These are phyloP conservation scores for Excoecaria agallocha DNA, from an alignment of 345 rosid genomes.

Conservation along the genomic window DNA sequence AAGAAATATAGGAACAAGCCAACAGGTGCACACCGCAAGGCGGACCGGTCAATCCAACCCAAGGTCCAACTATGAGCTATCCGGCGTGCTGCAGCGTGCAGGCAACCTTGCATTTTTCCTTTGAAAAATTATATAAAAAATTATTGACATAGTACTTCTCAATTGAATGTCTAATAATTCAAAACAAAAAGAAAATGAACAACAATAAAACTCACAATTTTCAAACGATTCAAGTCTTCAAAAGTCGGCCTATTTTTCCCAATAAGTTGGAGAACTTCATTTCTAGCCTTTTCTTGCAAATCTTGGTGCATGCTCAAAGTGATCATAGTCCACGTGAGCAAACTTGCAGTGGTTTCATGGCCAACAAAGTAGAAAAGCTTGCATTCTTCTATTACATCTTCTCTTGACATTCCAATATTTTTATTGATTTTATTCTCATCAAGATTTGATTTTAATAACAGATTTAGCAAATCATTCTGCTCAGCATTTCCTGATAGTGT, in stretches of 20 bases:
- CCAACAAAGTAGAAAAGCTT: conserved; percentile 20
- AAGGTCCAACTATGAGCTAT: no score
- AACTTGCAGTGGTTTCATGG: conserved; percentile 38
- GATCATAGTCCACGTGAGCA: conserved; percentile 30
- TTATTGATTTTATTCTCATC: neutral
- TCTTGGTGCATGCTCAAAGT: conserved; percentile 4
- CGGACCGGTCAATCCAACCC: no score
- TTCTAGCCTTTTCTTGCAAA: conserved; percentile 26
- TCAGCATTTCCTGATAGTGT: conserved; percentile 6
- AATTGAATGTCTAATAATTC: no score
- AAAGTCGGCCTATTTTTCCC: conserved; percentile 18
- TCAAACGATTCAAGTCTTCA: conserved; percentile 12
- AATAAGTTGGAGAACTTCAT: conserved; percentile 12
- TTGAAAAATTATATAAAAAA: no score
- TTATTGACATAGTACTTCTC: no score
- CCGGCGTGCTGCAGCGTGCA: no score
- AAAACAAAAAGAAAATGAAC: no score
- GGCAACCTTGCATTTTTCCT: no score
- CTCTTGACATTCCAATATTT: conserved; percentile 18
- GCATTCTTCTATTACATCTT: conserved; percentile 31
- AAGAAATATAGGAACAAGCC: no score
- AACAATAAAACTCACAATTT: conserved; percentile 16
- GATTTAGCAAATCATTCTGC: conserved; percentile 18
- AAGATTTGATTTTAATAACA: conserved; percentile 17
- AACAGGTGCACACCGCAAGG: no score